Evolutionary conservation across 176 grass and related monocot genomes (phyloP), one percentile per base, ranked within the genome.

Genomic region (Musa troglodytarum): DNA sequence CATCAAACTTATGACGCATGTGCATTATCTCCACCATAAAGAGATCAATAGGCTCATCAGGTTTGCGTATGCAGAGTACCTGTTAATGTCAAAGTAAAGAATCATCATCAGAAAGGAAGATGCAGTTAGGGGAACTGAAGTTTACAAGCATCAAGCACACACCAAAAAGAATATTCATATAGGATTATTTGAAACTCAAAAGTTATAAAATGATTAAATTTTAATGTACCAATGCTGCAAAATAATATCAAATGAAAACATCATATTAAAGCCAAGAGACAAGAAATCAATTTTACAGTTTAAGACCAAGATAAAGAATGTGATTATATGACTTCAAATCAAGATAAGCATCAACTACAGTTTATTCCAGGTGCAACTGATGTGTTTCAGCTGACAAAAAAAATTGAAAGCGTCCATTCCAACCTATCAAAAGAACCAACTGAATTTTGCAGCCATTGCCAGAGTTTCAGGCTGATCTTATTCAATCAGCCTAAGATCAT

Each of bases 1-100:
- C 84, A 68, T 99, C 95, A 12, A 99, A 99, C 78, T 99, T 94
- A 80, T 99, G 95, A 23, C 90, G 88, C 95, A 99, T 99, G 74
- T 99, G 90, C 95, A 99, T 99, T 89, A 94, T 99, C 83, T 99
- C 95, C 64, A 99, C 95, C 95, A 94, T 99, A 68, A 99, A 99
- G 63, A 99, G 86, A 91, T 99, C 95, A 65, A 94, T 91, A 16
- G 90, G 88, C 52, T 99, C 86, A 59, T 94, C 86, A 11, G 76
- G 78, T 83, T 78, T 87, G 55, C 80, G 75, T 84, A 99, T 82
- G 66, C 95, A 99, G 20, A 99, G 82, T 43, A 99, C 90, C 95
- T 99, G 74, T 52, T 62, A 50, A 72, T 74, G 59, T 64, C 19
- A 57, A 34, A 50, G 2, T 15, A 1, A 10, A 76, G 1, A 54